Base-by-base conservation (phyloP, 2,329 filamentous ascomycete genomes). In the Fusarium nygamai region DNA sequence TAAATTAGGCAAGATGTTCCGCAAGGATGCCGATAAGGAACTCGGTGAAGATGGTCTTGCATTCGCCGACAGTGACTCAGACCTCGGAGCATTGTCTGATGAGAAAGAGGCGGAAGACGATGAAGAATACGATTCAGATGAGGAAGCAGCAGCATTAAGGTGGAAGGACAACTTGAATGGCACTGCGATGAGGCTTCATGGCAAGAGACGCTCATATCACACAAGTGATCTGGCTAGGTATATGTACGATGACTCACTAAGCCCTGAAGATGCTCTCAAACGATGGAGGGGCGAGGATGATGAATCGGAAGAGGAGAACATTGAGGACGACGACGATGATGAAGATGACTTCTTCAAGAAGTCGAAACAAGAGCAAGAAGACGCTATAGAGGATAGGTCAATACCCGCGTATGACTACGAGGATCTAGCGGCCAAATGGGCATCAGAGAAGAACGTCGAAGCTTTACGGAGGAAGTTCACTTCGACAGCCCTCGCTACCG, bases 51-150 rank as follows among this genome's bases (percentile, higher is more conserved):
- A 91, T 36, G 94, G 98, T 62, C 78, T 98, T 65, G 94, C 92
- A 3, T 99, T 98, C 85, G 96, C 96, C 20, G 96, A 99, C 79
- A 98, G 94, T 79, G 97, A 99, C 82, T 99, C 96, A 0, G 97
- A 99, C 81, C 88, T 99, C 9, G 96, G 96, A 12, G 98, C 96
- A 8, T 83, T 98, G 72, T 97, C 94, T 6, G 85, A 85, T 4
- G 83, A 82, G 1, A 84, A 85, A 8, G 84, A 84, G 1, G 85
- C 84, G 8, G 85, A 84, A 17, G 84, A 86, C 0, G 84, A 85
- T 1, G 88, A 90, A n/a, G 89, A 90, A n/a, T 81, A 83, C 53
- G 81, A 84, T 59, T 88, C 86, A 5, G 89, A 89, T 24, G 93
- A 94, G 60, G 94, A 96, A 54, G 92, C 93, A 44, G 92, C 92